These are phyloP conservation scores for Cornus florida DNA, from an alignment of 148 eudicot genomes.

Conservation along the genomic window DNA sequence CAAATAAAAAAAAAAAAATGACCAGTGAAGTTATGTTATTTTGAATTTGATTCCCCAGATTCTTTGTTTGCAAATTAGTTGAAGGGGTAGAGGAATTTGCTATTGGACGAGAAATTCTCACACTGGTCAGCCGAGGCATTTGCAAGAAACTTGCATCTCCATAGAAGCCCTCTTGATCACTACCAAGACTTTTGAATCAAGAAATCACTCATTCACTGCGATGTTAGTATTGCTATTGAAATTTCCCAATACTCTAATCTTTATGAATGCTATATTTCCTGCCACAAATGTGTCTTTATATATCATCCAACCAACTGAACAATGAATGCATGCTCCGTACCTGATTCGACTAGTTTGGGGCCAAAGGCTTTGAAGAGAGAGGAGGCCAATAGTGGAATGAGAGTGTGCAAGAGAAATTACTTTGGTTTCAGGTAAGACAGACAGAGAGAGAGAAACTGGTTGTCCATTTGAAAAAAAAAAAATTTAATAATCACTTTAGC, in stretches of 20 bases:
- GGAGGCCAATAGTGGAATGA: not conserved
- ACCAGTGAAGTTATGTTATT: too few relatives aligned
- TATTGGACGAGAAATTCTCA: constrained; percentile 50
- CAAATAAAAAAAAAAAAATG: too few relatives aligned
- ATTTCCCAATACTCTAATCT: constrained; percentile 52
- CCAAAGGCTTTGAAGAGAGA: not conserved
- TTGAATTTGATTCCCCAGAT: too few relatives aligned
- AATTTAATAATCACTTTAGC: too few relatives aligned
- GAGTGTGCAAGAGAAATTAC: not conserved
- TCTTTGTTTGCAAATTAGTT: too few relatives aligned
- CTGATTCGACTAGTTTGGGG: constrained; percentile 6
- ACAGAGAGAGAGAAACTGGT: too few relatives aligned
- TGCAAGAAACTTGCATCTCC: constrained; percentile 60
- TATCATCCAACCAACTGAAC: constrained; percentile 64
- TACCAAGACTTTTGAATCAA: constrained; percentile 29
- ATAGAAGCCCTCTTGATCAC: constrained; percentile 66
- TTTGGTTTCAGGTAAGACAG: too few relatives aligned
- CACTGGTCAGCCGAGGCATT: constrained; percentile 73
- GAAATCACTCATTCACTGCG: constrained; percentile 48
- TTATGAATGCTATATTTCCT: constrained; percentile 65
- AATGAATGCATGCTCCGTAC: constrained; percentile 24
- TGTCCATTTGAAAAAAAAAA: too few relatives aligned
- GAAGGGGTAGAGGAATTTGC: too few relatives aligned
- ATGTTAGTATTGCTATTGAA: constrained; percentile 48
- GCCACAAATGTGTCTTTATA: constrained; percentile 45